Base-by-base conservation (phyloP, 257 asterid species). In the Mentha longifolia region DNA sequence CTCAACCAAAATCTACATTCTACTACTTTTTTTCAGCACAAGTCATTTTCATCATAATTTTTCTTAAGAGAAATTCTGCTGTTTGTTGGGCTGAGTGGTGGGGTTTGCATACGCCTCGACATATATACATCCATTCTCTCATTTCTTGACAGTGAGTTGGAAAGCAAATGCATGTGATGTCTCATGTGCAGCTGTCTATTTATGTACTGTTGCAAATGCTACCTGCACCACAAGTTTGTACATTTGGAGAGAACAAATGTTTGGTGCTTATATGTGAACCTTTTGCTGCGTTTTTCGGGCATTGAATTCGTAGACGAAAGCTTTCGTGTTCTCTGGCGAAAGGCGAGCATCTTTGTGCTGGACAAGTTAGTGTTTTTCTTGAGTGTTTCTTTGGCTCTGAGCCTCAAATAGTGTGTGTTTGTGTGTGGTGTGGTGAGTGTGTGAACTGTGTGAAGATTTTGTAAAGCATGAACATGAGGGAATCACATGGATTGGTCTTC, bases 161-260 rank as follows among this genome's bases (percentile, higher is more conserved):
- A 72, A 80, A 78, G 75, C 85, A 83, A 56, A 63, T 50, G 63
- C 81, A 76, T 74, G 88, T 80, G 88, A 76, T 49, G 49, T 70
- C 28, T 76, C 88, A 80, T 78, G 88, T 83, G 84, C 84, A 56
- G 15, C 51, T 83, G 85, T 81, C 88, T 39, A 72, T 75, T 41
- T 42, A n/a, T n/a, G 54, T 43, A 76, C 74, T 76, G 46, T 78
- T 69, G 31, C 65, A 58, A 45, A 75, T 43, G 35, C 12, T 37
- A 37, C 49, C 16, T 46, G 47, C 69, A 56, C 67, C 77, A 64
- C 81, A 8, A 46, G 12, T 59, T 74, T 31, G 41, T 5, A 63
- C 59, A 67, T 67, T 55, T 67, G 62, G 28, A 35, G 56, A 17
- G 25, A 28, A 56, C 77, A 74, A 33, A 74, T 33, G 49, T 68